Conservation (phyloP, 1,139 yeast genomes). For the Candida sanyaensis region DNA sequence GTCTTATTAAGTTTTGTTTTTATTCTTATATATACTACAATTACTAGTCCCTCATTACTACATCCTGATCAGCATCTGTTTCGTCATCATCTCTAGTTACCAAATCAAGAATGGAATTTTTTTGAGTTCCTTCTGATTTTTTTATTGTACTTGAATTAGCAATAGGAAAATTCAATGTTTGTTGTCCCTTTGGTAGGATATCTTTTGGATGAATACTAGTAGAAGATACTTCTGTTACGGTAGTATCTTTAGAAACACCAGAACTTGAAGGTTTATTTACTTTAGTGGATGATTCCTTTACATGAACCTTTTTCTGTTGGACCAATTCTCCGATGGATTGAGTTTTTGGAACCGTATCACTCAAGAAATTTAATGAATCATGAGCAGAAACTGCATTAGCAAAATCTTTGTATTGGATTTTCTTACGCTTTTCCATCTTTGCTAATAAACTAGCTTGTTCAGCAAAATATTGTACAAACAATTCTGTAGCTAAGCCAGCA, state of each 20-base stretch:
- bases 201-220: slow-evolving; percentile 9
- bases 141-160: slow-evolving; percentile 11
- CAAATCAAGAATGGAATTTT: slow-evolving; percentile 40
- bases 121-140: slow-evolving; percentile 20
- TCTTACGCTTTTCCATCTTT: slow-evolving; percentile 68
- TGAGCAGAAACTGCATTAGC: slow-evolving; percentile 67
- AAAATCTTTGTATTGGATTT: slow-evolving; percentile 72
- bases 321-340: slow-evolving; percentile 55
- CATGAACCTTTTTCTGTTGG: slow-evolving; percentile 46
- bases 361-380: slow-evolving; percentile 69
- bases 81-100: slow-evolving; percentile 23
- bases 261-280: slow-evolving; percentile 2
- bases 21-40: neutral
- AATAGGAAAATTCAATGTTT: slow-evolving; percentile 27
- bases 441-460: slow-evolving; percentile 79
- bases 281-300: slow-evolving; percentile 11
- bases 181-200: slow-evolving; percentile 40
- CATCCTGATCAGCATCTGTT: slow-evolving; percentile 17
- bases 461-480: slow-evolving; percentile 76
- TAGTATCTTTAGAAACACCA: slow-evolving; percentile 7
- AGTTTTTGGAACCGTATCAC: slow-evolving; percentile 69
- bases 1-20: neutral
- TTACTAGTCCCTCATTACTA: slow-evolving; percentile 19
- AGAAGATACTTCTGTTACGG: slow-evolving; percentile 11
- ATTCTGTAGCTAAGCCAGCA: slow-evolving; percentile 83